Conservation (phyloP, 352 stramenopile species). For the Phytophthora foliorum region DNA sequence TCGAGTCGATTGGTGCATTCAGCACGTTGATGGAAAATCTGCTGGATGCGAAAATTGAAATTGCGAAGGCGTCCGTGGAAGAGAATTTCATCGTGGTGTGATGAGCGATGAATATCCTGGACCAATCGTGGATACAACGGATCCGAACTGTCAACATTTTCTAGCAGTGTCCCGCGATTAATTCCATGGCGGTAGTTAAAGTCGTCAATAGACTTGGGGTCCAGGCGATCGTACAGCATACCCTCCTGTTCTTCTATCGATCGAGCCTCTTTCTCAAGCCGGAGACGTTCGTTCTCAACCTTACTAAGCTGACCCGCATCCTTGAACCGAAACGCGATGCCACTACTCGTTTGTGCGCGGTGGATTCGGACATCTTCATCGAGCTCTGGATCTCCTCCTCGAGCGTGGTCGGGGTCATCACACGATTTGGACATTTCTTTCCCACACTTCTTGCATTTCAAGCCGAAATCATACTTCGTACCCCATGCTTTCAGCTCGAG, state of each 20-base stretch:
- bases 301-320: constrained; percentile 47
- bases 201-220: constrained; percentile 73
- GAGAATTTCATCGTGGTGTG: constrained; percentile 71
- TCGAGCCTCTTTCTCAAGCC: constrained; percentile 76
- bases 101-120: constrained; percentile 61
- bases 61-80: constrained; percentile 77
- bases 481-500: constrained; percentile 73
- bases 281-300: constrained; percentile 70
- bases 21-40: constrained; percentile 55
- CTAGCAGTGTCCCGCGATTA: constrained; percentile 43
- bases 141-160: constrained; percentile 42
- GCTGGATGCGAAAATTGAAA: constrained; percentile 70
- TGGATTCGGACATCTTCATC: constrained; percentile 64
- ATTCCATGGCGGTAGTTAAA: constrained; percentile 80
- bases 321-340: constrained; percentile 46
- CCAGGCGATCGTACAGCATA: constrained; percentile 66
- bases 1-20: constrained; percentile 52
- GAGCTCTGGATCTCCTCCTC: constrained; percentile 57
- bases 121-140: constrained; percentile 59
- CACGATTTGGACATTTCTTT: constrained; percentile 74
- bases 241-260: constrained; percentile 60
- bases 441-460: constrained; percentile 70
- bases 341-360: constrained; percentile 54
- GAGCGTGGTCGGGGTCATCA: constrained; percentile 58
- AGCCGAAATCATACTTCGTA: constrained; percentile 61